Evolutionary conservation across 2,329 filamentous ascomycete genomes (phyloP).

Genomic region (Fonsecaea nubica): DNA sequence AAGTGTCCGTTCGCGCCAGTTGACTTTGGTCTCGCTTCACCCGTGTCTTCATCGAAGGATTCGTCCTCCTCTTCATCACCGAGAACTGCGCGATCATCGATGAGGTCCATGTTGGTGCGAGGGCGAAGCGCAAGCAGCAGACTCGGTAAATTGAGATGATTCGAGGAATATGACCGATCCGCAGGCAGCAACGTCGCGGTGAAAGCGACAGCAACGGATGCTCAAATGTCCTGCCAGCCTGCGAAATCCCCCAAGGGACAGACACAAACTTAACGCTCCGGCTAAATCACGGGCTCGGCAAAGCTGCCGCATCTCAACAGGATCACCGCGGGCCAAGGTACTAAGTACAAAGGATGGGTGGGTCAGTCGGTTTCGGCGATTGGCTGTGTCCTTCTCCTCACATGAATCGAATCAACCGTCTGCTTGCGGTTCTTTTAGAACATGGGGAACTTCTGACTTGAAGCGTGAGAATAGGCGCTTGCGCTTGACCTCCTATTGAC

Average conservation of each 20-base stretch:
- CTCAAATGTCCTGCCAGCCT: neutral
- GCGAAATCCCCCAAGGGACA: neutral
- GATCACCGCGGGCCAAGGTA: neutral
- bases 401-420: constrained; percentile 9
- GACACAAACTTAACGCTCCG: neutral
- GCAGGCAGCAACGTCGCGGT: neutral
- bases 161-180: neutral
- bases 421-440: constrained; percentile 7
- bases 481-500: constrained; percentile 29
- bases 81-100: constrained; percentile 84
- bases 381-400: neutral
- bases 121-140: neutral
- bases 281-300: constrained; percentile 1
- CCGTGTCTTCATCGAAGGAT: constrained; percentile 78
- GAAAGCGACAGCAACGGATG: neutral
- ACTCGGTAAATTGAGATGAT: neutral
- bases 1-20: constrained; percentile 56
- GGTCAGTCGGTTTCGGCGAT: neutral
- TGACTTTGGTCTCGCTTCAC: constrained; percentile 58
- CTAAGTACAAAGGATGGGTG: neutral
- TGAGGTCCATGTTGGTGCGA: constrained; percentile 55
- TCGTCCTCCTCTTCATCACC: constrained; percentile 86
- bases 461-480: constrained; percentile 32
- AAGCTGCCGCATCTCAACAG: neutral
- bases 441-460: constrained; percentile 15